Conservation (phyloP, 2,329 filamentous ascomycete species). For the Myrmaecium sp. region DNA sequence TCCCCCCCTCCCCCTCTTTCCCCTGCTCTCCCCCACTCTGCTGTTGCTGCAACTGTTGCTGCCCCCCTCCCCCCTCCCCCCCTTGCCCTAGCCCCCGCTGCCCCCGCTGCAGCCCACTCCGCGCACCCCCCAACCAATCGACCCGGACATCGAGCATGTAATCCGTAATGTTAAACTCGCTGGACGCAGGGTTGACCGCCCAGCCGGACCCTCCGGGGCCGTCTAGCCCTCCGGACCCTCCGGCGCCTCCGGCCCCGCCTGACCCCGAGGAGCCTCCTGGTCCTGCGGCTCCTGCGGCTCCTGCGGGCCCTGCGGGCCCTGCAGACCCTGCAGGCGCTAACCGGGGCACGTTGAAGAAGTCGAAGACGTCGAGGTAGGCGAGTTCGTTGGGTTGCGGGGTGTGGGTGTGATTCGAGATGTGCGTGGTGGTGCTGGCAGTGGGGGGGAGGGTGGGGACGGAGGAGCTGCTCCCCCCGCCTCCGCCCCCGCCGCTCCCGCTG, state of each 20-base stretch:
- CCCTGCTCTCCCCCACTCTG: too few relatives aligned
- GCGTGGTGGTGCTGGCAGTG: background rate
- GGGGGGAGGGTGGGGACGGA: slow-evolving; percentile 4
- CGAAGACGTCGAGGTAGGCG: slow-evolving; percentile 83
- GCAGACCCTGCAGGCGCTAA: slow-evolving; percentile 30
- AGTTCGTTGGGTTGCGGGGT: slow-evolving; percentile 67
- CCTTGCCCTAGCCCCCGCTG: background rate
- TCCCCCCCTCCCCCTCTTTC: too few relatives aligned
- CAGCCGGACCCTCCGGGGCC: too few relatives aligned
- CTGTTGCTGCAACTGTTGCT: too few relatives aligned
- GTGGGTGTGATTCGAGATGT: slow-evolving; percentile 30
- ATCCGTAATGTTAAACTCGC: slow-evolving; percentile 63
- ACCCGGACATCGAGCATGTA: slow-evolving; percentile 59
- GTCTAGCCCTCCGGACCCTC: slow-evolving; percentile 2
- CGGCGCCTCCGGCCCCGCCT: background rate
- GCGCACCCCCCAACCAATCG: too few relatives aligned
- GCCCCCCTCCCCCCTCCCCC: background rate
- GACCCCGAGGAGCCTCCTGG: background rate
- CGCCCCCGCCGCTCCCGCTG: slow-evolving; percentile 1
- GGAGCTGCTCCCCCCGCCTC: slow-evolving; percentile 14
- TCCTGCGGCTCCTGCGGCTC: slow-evolving; percentile 2
- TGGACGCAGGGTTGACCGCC: too few relatives aligned
- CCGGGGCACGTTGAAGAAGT: slow-evolving; percentile 83
- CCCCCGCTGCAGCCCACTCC: slow-evolving; percentile 40
- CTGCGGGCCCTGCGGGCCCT: slow-evolving; percentile 5